A percentile compares a stretch with the other conserved stretches of the same genome.
Conservation (phyloP, 2,329 filamentous ascomycete genomes). For the Fusarium brachygibbosum region DNA sequence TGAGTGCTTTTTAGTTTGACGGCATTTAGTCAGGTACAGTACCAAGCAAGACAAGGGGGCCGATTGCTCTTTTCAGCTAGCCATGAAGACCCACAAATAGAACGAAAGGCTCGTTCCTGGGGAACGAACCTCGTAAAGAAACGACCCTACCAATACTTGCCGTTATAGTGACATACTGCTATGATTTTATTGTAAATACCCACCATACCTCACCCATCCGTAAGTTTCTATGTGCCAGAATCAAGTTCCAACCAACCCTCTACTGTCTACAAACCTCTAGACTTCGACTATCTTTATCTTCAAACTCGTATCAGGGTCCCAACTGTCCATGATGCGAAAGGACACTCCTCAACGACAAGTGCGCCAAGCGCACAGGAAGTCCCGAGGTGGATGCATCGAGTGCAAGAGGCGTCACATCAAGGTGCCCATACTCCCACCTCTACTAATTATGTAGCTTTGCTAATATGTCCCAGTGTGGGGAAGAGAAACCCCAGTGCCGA, state of each 20-base stretch:
- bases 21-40: neutral
- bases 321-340: neutral
- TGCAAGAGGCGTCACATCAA: slow-evolving; percentile 3
- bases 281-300: neutral
- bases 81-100: neutral
- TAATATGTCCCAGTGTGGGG: neutral
- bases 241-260: neutral
- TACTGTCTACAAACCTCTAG: neutral
- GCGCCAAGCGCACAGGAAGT: neutral
- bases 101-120: neutral
- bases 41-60: neutral
- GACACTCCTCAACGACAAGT: neutral
- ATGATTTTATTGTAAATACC: neutral
- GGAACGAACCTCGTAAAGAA: neutral
- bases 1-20: neutral
- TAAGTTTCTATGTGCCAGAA: neutral
- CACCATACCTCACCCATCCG: neutral
- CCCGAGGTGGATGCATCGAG: neutral
- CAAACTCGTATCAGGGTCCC: neutral
- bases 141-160: neutral
- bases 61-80: neutral
- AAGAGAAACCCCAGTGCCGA: neutral
- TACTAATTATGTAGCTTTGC: neutral
- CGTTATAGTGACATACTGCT: neutral
- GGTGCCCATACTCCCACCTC: neutral